phyloP scores from a whole-genome alignment of 1,139 yeast genomes.

The Meyerozyma sp. region DNA sequence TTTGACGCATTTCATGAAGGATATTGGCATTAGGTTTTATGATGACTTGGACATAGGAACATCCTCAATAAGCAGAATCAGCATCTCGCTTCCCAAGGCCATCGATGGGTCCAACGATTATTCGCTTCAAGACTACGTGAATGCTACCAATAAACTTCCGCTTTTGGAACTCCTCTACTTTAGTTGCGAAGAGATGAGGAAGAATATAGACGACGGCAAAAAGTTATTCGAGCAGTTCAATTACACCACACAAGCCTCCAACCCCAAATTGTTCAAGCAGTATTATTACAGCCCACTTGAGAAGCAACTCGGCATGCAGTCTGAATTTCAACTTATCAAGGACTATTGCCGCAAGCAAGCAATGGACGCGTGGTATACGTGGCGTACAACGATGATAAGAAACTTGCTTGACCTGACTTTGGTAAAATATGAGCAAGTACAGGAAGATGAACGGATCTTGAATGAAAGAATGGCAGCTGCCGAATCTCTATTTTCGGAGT shows the following conservation, averaged over 20 bases:
- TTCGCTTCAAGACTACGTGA: conserved; percentile 23
- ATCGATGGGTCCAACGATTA: conserved; percentile 8
- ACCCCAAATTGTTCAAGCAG: conserved; percentile 46
- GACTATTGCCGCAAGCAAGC: conserved; percentile 48
- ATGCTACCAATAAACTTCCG: conserved; percentile 27
- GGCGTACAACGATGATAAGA: conserved; percentile 46
- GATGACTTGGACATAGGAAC: conserved; percentile 44
- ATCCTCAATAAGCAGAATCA: conserved; percentile 19
- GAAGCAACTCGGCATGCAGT: conserved; percentile 35
- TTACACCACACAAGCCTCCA: conserved; percentile 36
- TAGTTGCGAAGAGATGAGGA: conserved; percentile 48
- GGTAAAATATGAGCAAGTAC: conserved; percentile 20
- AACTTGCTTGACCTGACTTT: conserved; percentile 33
- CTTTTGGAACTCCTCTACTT: conserved; percentile 45
- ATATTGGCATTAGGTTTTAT: conserved; percentile 46
- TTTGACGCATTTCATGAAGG: conserved; percentile 38
- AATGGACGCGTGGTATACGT: conserved; percentile 50
- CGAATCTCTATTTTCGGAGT: background rate
- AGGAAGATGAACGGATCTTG: conserved; percentile 20
- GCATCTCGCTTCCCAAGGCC: conserved; percentile 12
- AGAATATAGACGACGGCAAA: conserved; percentile 45
- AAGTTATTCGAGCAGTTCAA: conserved; percentile 39
- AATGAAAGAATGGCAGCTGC: conserved; percentile 11
- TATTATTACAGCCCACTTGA: conserved; percentile 34
- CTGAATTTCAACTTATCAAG: conserved; percentile 40